Base-by-base conservation (phyloP, 78 protist species). In the Acrasis kona region DNA sequence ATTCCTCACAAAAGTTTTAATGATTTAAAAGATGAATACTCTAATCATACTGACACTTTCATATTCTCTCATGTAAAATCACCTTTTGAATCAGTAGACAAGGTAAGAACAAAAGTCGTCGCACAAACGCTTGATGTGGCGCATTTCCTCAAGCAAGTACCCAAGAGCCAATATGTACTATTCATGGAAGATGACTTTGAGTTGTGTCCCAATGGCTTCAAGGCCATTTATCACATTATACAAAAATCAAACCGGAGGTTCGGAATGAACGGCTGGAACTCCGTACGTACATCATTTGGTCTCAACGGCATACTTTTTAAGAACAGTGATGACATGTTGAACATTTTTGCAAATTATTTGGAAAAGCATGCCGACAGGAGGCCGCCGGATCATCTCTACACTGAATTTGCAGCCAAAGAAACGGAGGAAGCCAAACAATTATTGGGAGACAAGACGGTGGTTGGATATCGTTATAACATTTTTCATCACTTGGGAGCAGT, bases 171-270 rank as follows among this genome's bases (percentile, higher is more conserved):
- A 42, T 4, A 42, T 34, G 29, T 71, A 38, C 10, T 70, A 28
- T 76, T 79, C 31, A 10, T 3, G n/a, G 83, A 79, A 65, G 83
- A 79, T 35, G 83, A 79, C 28, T 79, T 79, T 29, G 32, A 72
- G 27, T 39, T 71, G 27, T 79, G 83, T 30, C 69, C 65, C 41
- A 42, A 50, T 42, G 77, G 72, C 19, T 8, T 70, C 5, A 19
- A 0, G 7, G 76, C 78, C 30, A 6, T 79, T 9, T 5, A 0
- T 3, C 57, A 71, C 65, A 30, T 41, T 40, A 35, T 31, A 10
- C 29, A 30, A n/a, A 70, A 57, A 42, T 65, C 70, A 2, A 70
- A 7, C 7, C 5, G 65, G 8, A 1, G 27, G 12, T 38, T 9
- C 38, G 35, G n/a, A 10, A 32, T 2, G 34, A 31, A 31, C 2